Conservation (phyloP, 306 rosid species). For the Hippophae gyantsensis region DNA sequence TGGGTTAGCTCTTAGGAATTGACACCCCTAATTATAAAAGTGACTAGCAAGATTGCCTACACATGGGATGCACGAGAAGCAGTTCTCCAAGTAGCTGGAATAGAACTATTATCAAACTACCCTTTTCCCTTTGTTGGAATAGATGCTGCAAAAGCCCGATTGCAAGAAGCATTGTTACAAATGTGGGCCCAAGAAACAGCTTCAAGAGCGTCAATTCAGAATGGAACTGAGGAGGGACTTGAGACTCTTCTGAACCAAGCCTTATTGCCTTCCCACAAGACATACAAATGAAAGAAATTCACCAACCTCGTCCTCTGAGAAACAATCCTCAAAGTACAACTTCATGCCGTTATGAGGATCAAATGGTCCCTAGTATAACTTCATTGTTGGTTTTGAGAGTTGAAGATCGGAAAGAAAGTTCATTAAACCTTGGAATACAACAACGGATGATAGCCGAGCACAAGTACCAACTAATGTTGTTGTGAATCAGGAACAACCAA, state of each 20-base stretch:
- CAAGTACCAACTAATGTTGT: conserved; percentile 67
- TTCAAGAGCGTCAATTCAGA: conserved; percentile 66
- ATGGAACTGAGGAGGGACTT: conserved; percentile 91
- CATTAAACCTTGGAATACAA: conserved; percentile 34
- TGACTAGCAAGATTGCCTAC: conserved; percentile 81
- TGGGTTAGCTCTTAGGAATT: no score
- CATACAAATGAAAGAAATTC: conserved; percentile 58
- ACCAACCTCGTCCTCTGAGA: conserved; percentile 41
- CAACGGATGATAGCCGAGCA: conserved; percentile 47
- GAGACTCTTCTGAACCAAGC: conserved; percentile 65
- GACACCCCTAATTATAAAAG: no score
- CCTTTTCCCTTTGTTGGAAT: conserved; percentile 76
- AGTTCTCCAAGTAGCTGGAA: conserved; percentile 83
- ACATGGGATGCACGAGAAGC: conserved; percentile 87
- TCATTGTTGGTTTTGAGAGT: conserved; percentile 41
- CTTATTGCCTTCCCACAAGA: conserved; percentile 61
- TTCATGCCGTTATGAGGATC: conserved; percentile 57
- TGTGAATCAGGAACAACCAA: conserved; percentile 34
- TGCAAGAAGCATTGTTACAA: conserved; percentile 57
- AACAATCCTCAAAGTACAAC: conserved; percentile 29
- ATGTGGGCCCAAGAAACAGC: conserved; percentile 82
- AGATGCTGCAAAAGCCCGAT: conserved; percentile 59
- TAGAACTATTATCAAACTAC: conserved; percentile 76
- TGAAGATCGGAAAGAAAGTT: conserved; percentile 56
- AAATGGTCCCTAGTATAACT: conserved; percentile 86